Evolutionary conservation across 2,329 filamentous ascomycete species (phyloP), one percentile per base, ranked within the genome.

Genomic region (Fusarium sp.): DNA sequence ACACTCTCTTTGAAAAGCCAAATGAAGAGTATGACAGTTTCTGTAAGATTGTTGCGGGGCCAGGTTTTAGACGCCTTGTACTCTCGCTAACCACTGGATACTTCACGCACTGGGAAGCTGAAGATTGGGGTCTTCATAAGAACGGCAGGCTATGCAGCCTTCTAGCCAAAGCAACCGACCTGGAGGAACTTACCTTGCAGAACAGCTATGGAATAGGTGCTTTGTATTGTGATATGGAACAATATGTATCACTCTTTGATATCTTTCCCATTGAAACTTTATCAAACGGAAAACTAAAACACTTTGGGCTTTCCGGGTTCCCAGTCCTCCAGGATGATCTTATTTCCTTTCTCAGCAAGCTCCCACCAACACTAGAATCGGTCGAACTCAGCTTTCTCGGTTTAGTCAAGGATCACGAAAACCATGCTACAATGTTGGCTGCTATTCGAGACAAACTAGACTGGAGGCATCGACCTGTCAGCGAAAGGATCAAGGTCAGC

Each of bases 381-480:
- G 37, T 69, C 11, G 5, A 69, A 0, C 65, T 69, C 0, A 69
- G 64, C n/a, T 60, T 64, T 32, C 54, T 69, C 3, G 9, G 44
- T 1, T 14, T 69, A 4, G 6, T 54, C 7, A 0, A 11, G n/a
- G 17, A 7, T 2, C 27, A 46, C 0, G 54, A 54, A 35, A 50
- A n/a, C 10, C 40, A 69, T 11, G 33, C 38, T 8, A 42, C 41
- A 4, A 18, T 69, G 2, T 9, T 70, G 3, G 18, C n/a, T 9
- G 61, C 50, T 6, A 61, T 70, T 1, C 55, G 66, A 2, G 52
- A 69, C 15, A 69, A 57, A 35, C 15, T 70, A 1, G 38, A n/a
- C 0, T 70, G 56, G 67, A 40, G 65, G 14, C 12, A 52, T 23
- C 48, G 48, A 14, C 35, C 58, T 17, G 15, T 1, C 2, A 3